Evolutionary conservation across 2,329 filamentous ascomycete species (phyloP).

Genomic region (Xylaria hypoxylon): DNA sequence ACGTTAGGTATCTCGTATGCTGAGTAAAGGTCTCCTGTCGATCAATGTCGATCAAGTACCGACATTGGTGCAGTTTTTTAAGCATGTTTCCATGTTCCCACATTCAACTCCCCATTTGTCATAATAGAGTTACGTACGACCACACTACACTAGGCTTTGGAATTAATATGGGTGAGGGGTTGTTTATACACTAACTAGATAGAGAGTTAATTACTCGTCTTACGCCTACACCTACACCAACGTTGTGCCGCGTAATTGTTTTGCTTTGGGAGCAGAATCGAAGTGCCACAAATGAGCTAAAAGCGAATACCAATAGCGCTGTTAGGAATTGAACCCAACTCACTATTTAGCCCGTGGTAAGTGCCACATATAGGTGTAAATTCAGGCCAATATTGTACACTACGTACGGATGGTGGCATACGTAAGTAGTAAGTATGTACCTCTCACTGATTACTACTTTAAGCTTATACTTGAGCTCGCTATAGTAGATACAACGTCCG

Average conservation of each 20-base stretch:
- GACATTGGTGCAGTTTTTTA: constrained; percentile 20
- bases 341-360: too few relatives aligned
- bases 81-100: constrained; percentile 8
- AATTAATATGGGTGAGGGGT: constrained; percentile 30
- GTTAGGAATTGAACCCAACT: too few relatives aligned
- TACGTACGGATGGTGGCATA: too few relatives aligned
- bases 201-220: constrained; percentile 22
- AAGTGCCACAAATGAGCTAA: constrained; percentile 1
- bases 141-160: background rate
- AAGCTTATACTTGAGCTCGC: too few relatives aligned
- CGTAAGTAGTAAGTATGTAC: too few relatives aligned
- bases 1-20: constrained; percentile 10
- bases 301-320: too few relatives aligned
- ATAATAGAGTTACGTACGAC: background rate
- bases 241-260: background rate
- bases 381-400: too few relatives aligned
- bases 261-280: background rate
- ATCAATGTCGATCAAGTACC: constrained; percentile 35
- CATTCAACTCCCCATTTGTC: constrained; percentile 26
- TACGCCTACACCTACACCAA: background rate
- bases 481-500: background rate
- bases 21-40: constrained; percentile 32
- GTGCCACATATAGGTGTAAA: too few relatives aligned
- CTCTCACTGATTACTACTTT: too few relatives aligned
- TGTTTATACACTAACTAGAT: constrained; percentile 9